Evolutionary conservation across 495 filamentous ascomycete species (phyloP), one percentile per base, ranked within the genome.

Genomic region (Hypoxylon perforatum): DNA sequence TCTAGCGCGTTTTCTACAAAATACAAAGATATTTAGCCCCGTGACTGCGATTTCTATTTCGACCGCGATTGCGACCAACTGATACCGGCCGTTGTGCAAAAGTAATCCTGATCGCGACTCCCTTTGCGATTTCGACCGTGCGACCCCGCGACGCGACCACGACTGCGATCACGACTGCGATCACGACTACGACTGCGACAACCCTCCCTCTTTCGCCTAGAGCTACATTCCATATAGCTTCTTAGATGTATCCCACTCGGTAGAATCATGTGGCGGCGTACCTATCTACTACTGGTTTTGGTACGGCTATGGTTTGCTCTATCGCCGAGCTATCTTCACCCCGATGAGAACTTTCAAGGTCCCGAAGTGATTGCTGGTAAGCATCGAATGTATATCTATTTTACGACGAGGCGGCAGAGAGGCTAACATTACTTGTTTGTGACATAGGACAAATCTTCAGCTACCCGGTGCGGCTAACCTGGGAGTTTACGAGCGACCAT

Each of bases 341-440:
- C 95, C 2, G 95, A 99, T 79, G 95, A 99, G 82, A 92, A 97
- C 78, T 99, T 99, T 73, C 95, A 99, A 74, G 95, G 95, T 17
- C 95, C 94, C 9, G 95, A 99, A 81, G 90, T 98, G 53, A 94
- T 97, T 70, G 93, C 94, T 61, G 93, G 94, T 97, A 88, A 74
- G 91, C 61, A 52, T 18, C 41, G 18, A 33, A 61, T 38, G 47
- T 38, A 45, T n/a, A 42, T 8, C 5, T 21, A 28, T 42, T 44
- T 36, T 21, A 38, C 21, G 48, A 7, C 5, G 33, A 33, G 30
- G 22, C 25, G 36, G 52, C 52, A 8, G 17, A 19, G 65, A 54
- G 58, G 58, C 61, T 74, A 55, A 72, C 60, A 8, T 39, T 30
- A 38, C 63, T 12, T 30, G 51, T 60, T 50, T 56, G 35, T 25